A percentile compares a stretch with the other conserved stretches of the same genome.
phyloP scores from a whole-genome alignment of 306 rosid species.

The Vigna angularis region DNA sequence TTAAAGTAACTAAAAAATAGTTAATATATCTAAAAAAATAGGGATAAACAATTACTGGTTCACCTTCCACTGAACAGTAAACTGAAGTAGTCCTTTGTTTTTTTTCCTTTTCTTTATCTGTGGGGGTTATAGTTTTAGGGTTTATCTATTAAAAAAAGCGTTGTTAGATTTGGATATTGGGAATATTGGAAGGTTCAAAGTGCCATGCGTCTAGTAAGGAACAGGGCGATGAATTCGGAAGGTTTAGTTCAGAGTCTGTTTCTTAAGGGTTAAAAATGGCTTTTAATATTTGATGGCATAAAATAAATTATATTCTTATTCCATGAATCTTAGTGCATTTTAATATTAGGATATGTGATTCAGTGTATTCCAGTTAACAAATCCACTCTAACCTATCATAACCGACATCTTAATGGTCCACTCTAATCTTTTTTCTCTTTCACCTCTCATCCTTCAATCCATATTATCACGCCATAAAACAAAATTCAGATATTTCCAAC shows the following conservation, averaged over 20 bases:
- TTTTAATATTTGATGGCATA: no score
- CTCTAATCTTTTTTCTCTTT: background rate
- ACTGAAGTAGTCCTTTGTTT: no score
- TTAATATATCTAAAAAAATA: no score
- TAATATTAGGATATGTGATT: background rate
- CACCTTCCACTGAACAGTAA: no score
- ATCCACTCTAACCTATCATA: background rate
- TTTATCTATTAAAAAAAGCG: background rate
- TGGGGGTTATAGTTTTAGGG: no score
- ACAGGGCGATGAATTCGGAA: background rate
- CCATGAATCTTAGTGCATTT: background rate
- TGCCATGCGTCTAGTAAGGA: background rate
- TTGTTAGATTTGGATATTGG: background rate
- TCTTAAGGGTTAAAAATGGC: background rate
- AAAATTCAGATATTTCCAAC: background rate
- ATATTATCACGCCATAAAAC: no score
- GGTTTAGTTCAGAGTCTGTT: background rate
- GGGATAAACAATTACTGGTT: no score
- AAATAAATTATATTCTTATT: background rate
- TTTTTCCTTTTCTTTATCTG: no score
- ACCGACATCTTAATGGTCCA: background rate
- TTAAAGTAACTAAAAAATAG: no score
- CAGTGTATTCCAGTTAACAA: background rate
- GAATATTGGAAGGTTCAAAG: background rate
- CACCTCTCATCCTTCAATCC: background rate